These are phyloP conservation scores for Leccinum aurantiacum DNA, from an alignment of 768 basidiomycete species.

Conservation along the genomic window DNA sequence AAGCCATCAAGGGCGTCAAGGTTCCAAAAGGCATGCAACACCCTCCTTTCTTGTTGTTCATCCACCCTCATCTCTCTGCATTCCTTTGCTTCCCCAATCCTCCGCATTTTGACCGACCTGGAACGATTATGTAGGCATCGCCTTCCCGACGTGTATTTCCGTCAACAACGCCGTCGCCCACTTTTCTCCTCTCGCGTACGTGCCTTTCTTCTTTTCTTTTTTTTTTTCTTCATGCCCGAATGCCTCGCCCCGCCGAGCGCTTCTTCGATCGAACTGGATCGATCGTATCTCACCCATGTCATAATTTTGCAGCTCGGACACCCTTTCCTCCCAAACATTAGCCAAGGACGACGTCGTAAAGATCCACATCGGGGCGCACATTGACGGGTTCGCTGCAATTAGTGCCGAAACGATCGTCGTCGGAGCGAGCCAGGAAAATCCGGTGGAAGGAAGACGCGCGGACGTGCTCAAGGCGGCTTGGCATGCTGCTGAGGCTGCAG, in stretches of 20 bases:
- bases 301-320: conserved; percentile 58
- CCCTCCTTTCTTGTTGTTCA: not conserved
- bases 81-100: not conserved
- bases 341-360: conserved; percentile 92
- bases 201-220: conserved; percentile 15
- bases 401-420: conserved; percentile 92
- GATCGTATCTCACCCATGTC: conserved; percentile 15
- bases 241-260: not conserved
- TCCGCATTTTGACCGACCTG: conserved; percentile 8
- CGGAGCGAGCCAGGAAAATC: conserved; percentile 68
- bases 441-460: conserved; percentile 82
- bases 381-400: conserved; percentile 95
- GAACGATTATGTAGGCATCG: conserved; percentile 58
- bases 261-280: conserved; percentile 24
- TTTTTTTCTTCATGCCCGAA: not conserved
- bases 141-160: conserved; percentile 92
- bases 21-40: conserved; percentile 71
- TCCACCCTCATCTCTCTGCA: not conserved
- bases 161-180: conserved; percentile 96
- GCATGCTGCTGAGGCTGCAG: conserved; percentile 87
- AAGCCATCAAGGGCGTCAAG: conserved; percentile 84
- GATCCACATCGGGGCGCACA: conserved; percentile 93
- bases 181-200: conserved; percentile 93
- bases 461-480: conserved; percentile 94
- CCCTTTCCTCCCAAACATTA: conserved; percentile 64